phyloP scores from a whole-genome alignment of 495 filamentous ascomycete genomes.

The Penicillium subrubescens region DNA sequence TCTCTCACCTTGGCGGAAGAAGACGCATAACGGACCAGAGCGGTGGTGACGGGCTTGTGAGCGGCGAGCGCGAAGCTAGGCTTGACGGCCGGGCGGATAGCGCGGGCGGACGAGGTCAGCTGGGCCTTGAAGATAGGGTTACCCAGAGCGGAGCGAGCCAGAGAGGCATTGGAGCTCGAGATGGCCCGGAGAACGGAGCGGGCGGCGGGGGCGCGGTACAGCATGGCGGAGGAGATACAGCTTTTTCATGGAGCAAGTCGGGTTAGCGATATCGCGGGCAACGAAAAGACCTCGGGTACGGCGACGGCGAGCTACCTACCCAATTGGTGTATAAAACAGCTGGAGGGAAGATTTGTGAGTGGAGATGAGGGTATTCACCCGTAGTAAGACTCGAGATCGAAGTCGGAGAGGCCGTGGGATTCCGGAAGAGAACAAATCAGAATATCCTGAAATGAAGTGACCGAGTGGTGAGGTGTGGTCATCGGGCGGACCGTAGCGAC shows the following conservation, averaged over 20 bases:
- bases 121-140: constrained; percentile 50
- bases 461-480: constrained; percentile 45
- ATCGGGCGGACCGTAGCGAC: constrained; percentile 35
- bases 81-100: constrained; percentile 35
- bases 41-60: constrained; percentile 55
- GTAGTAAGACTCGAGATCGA: constrained; percentile 35
- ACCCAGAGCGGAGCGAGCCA: constrained; percentile 41
- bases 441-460: constrained; percentile 42
- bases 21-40: constrained; percentile 52
- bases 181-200: constrained; percentile 51
- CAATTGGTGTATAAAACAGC: constrained; percentile 41
- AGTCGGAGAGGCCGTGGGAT: constrained; percentile 35
- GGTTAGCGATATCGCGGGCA: constrained; percentile 33
- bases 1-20: constrained; percentile 38
- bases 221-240: constrained; percentile 43
- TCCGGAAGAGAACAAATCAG: constrained; percentile 41
- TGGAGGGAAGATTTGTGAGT: constrained; percentile 30
- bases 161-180: constrained; percentile 52
- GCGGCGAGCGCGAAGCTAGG: constrained; percentile 46
- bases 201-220: constrained; percentile 49
- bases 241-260: constrained; percentile 39
- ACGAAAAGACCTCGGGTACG: constrained; percentile 41
- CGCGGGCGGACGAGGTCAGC: constrained; percentile 47
- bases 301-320: constrained; percentile 25
- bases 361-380: constrained; percentile 44